phyloP scores from a whole-genome alignment of 192 early-diverging fungal species.

The Mycoemilia scoparia region DNA sequence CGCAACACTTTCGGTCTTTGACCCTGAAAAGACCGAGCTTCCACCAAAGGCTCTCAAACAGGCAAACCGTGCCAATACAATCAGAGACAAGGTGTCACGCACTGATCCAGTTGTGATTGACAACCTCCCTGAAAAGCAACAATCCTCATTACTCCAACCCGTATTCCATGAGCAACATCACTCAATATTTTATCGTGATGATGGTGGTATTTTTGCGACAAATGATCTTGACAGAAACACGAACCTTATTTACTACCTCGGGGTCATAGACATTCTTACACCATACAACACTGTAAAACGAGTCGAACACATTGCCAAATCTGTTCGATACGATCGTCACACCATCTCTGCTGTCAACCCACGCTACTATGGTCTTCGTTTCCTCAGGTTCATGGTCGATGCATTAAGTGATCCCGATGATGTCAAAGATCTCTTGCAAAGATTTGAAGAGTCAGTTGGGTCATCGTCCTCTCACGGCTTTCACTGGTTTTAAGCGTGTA shows the following conservation, averaged over 20 bases:
- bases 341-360: constrained; percentile 82
- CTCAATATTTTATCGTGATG: constrained; percentile 78
- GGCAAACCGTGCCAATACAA: constrained; percentile 26
- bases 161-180: constrained; percentile 34
- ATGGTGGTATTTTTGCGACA: constrained; percentile 73
- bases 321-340: constrained; percentile 48
- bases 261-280: constrained; percentile 96
- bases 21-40: constrained; percentile 32
- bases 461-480: too few species aligned
- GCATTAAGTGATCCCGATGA: constrained; percentile 36
- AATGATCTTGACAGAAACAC: constrained; percentile 47
- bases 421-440: constrained; percentile 20
- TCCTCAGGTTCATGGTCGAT: constrained; percentile 75
- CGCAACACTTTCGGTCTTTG: constrained; percentile 72
- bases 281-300: constrained; percentile 79
- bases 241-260: constrained; percentile 78
- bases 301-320: constrained; percentile 78
- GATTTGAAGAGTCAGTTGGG: too few species aligned
- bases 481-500: too few species aligned
- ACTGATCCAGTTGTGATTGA: constrained; percentile 28
- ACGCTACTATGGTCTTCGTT: constrained; percentile 67
- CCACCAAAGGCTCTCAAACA: constrained; percentile 23
- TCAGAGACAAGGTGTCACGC: constrained; percentile 30
- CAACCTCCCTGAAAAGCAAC: constrained; percentile 12
- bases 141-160: constrained; percentile 26